Evolutionary conservation across 352 stramenopile genomes (phyloP).

Genomic region (Phytophthora nicotianae): DNA sequence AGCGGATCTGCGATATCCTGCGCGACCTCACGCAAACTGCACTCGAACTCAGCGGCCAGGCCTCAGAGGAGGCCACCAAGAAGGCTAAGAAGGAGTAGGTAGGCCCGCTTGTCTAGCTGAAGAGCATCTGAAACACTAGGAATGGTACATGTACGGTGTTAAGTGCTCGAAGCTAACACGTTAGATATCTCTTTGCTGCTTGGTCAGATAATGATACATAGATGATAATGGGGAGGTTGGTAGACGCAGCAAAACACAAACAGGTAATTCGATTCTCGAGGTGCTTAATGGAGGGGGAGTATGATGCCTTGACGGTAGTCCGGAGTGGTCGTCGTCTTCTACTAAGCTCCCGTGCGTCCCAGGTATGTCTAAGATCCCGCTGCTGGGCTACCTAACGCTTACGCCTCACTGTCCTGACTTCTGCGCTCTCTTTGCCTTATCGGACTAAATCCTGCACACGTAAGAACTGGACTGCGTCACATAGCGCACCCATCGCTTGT

Average conservation of each 20-base stretch:
- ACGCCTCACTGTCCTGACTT: background rate
- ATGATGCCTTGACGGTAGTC: constrained; percentile 26
- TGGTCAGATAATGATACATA: constrained; percentile 15
- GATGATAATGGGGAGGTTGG: background rate
- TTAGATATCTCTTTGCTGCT: constrained; percentile 8
- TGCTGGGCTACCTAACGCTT: constrained; percentile 29
- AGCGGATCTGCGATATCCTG: constrained; percentile 84
- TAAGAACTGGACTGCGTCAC: constrained; percentile 98
- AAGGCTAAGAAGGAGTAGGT: constrained; percentile 19
- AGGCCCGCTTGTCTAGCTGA: background rate
- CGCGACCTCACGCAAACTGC: constrained; percentile 74
- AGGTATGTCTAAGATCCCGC: constrained; percentile 41
- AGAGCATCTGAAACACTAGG: constrained; percentile 2
- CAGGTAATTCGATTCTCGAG: constrained; percentile 33
- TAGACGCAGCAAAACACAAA: constrained; percentile 36
- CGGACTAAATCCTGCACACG: constrained; percentile 94
- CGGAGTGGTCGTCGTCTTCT: constrained; percentile 22
- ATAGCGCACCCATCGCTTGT: constrained; percentile 99
- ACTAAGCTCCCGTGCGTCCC: constrained; percentile 27
- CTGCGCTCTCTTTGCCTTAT: background rate
- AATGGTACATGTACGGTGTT: constrained; percentile 1
- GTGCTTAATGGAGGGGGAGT: constrained; percentile 28
- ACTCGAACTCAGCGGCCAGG: constrained; percentile 60
- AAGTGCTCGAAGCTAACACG: constrained; percentile 21
- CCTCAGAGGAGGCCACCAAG: constrained; percentile 32